These are phyloP conservation scores for Mycena pura DNA, from an alignment of 768 basidiomycete genomes.

Conservation along the genomic window DNA sequence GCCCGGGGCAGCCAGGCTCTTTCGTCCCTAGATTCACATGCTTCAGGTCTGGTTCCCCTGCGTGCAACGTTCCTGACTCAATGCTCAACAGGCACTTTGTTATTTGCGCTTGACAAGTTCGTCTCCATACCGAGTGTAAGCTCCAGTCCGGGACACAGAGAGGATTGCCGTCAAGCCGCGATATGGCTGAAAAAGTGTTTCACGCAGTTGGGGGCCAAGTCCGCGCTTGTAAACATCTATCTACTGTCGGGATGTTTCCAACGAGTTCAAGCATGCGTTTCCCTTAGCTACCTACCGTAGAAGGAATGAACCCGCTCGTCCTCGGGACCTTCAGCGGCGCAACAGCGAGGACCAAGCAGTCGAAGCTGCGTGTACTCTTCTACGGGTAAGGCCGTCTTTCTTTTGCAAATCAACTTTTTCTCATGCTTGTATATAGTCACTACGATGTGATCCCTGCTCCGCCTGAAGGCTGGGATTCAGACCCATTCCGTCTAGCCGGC, in stretches of 20 bases:
- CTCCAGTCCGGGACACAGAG: slow-evolving; percentile 65
- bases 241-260: not conserved
- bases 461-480: slow-evolving; percentile 75
- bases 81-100: slow-evolving; percentile 65
- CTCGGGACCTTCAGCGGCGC: slow-evolving; percentile 85
- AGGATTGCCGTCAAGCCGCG: slow-evolving; percentile 93
- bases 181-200: slow-evolving; percentile 92
- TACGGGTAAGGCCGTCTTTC: slow-evolving; percentile 70
- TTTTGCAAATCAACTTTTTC: not conserved
- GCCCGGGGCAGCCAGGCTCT: slow-evolving; percentile 29
- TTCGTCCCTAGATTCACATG: slow-evolving; percentile 22
- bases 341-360: slow-evolving; percentile 49
- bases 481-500: slow-evolving; percentile 84
- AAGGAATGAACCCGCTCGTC: slow-evolving; percentile 85
- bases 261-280: not conserved
- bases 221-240: slow-evolving; percentile 71
- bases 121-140: slow-evolving; percentile 90
- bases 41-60: slow-evolving; percentile 28
- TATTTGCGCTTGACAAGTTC: slow-evolving; percentile 84
- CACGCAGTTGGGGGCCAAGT: slow-evolving; percentile 84
- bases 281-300: slow-evolving; percentile 79
- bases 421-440: slow-evolving; percentile 57
- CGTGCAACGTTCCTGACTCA: not conserved
- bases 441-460: slow-evolving; percentile 96
- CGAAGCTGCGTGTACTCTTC: slow-evolving; percentile 81